Base-by-base conservation (phyloP, 1,139 yeast species). In the Debaryomyces singareniensis region DNA sequence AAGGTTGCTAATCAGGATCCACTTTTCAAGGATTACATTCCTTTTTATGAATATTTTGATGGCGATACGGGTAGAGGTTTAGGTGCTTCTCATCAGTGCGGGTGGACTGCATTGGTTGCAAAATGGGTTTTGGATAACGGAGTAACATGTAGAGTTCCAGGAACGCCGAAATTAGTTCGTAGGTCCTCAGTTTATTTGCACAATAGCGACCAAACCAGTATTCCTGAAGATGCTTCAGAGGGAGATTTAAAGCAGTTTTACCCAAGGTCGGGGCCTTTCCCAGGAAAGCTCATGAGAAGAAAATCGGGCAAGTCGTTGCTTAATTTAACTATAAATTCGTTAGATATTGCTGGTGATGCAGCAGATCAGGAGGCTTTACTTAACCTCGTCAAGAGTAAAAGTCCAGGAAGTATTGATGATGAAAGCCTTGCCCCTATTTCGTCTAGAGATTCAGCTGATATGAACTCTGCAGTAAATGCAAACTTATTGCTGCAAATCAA, bases 31-130 rank as follows among this genome's bases (percentile, higher is more conserved):
- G 95, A 87, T 40, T 74, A 77, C 45, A 71, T 85, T 26, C 79
- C 84, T 39, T 89, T 86, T 55, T 85, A 74, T 52, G 97, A 89
- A 59, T 89, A 83, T 52, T 89, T 89, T 53, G 95, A 89, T 49
- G 96, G 95, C 44, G 97, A 89, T 49, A 82, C 94, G 2, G 97
- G 97, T 28, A 73, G 95, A 45, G 97, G 97, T 5, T 63, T 89
- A 36, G 97, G 97, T 24, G 91, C 96, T 1, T 80, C 91, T 28
- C 96, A 91, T 62, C 97, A 89, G 60, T 81, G 89, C 63, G 97
- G 97, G 11, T 89, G 97, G 97, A 89, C 97, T 1, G 89, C 95
- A 0, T 70, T 89, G 29, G 93, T 87, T 33, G 95, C 96, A 29
- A 84, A 91, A 56, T 77, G 93, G 75, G 86, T 89, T 49, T 94